These are phyloP conservation scores for Massarina eburnea DNA, from an alignment of 2,329 filamentous ascomycete species.

Conservation along the genomic window DNA sequence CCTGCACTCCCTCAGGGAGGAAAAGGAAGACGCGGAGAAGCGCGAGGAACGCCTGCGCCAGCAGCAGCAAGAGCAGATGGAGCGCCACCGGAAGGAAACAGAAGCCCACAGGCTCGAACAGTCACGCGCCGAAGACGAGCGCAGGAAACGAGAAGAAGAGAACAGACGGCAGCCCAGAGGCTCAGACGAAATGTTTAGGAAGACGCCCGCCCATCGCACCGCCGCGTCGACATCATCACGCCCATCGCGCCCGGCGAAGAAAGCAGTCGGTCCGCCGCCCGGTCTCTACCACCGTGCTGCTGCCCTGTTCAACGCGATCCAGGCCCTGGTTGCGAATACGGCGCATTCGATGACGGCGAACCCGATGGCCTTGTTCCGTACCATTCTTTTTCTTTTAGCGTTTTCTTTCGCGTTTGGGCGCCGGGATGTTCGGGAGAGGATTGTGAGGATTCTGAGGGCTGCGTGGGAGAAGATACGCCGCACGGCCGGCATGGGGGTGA, in stretches of 20 bases:
- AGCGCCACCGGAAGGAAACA: conserved; percentile 50
- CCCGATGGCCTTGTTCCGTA: conserved; percentile 59
- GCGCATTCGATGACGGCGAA: conserved; percentile 56
- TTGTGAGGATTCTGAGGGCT: conserved; percentile 67
- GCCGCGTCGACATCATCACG: conserved; percentile 32
- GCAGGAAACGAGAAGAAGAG: conserved; percentile 42
- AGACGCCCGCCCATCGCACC: conserved; percentile 16
- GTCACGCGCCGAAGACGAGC: conserved; percentile 47
- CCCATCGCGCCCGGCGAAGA: conserved; percentile 34
- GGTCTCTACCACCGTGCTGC: conserved; percentile 47
- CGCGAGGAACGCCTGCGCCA: conserved; percentile 64
- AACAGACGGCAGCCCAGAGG: conserved; percentile 35
- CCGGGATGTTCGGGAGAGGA: conserved; percentile 71
- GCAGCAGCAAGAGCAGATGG: conserved; percentile 59
- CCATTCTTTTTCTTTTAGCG: conserved; percentile 77
- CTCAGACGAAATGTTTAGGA: conserved; percentile 34
- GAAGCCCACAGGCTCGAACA: conserved; percentile 41
- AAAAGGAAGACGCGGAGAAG: conserved; percentile 72
- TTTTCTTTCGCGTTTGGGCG: conserved; percentile 76
- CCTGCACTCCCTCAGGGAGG: conserved; percentile 79
- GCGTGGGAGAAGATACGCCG: conserved; percentile 80
- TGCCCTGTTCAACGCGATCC: conserved; percentile 49
- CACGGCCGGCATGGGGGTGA: conserved; percentile 94
- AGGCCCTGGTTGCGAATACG: conserved; percentile 54
- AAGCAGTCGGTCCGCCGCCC: conserved; percentile 35